Percentiles rank a stretch among this genome's conserved stretches.
These are phyloP conservation scores for Monosporozyma siamensis DNA, from an alignment of 805 yeast species.

Conservation along the genomic window DNA sequence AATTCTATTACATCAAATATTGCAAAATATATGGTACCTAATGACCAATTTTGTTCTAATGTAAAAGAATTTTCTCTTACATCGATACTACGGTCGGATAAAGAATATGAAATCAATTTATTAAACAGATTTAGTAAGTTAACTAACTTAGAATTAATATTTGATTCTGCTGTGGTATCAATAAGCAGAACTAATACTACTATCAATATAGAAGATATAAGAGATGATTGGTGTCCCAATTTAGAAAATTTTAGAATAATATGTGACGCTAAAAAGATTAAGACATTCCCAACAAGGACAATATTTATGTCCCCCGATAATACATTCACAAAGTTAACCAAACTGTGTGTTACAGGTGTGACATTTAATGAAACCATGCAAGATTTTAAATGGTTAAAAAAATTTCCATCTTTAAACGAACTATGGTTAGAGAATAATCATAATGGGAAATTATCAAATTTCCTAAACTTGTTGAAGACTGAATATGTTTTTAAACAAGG, in stretches of 20 bases:
- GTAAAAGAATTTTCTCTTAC: constrained; percentile 16
- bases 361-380: constrained; percentile 7
- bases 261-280: constrained; percentile 17
- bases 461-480: constrained; percentile 12
- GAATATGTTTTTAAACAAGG: constrained; percentile 10
- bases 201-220: constrained; percentile 2
- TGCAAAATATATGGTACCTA: constrained; percentile 8
- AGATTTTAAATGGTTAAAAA: constrained; percentile 18
- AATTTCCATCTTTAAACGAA: constrained; percentile 15
- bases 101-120: constrained; percentile 13
- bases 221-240: constrained; percentile 11
- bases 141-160: constrained; percentile 16
- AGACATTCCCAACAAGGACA: constrained; percentile 12
- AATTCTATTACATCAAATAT: constrained; percentile 15
- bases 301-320: constrained; percentile 6
- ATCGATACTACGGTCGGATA: constrained; percentile 15
- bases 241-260: constrained; percentile 17
- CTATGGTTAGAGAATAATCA: constrained; percentile 27
- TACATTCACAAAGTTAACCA: constrained; percentile 6
- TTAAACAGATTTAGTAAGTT: constrained; percentile 14
- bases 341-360: constrained; percentile 18
- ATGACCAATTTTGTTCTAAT: constrained; percentile 5
- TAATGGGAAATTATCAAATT: constrained; percentile 12
- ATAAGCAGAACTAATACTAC: constrained; percentile 1
- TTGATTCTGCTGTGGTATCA: constrained; percentile 14